Conservation (phyloP, 306 rosid genomes). For the Dicorynia guianensis region DNA sequence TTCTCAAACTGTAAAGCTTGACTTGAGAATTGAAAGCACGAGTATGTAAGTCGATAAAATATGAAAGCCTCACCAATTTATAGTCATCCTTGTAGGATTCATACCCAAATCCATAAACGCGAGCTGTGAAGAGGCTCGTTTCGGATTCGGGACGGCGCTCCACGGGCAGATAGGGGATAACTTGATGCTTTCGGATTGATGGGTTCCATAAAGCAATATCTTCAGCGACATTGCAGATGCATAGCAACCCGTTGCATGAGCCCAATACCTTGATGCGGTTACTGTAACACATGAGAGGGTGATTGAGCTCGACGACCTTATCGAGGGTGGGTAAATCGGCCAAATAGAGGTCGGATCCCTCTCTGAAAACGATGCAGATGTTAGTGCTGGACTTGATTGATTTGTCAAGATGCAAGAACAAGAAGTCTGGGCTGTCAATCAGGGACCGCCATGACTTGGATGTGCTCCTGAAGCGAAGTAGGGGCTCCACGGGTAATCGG, state of each 20-base stretch:
- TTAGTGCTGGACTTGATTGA: constrained; percentile 37
- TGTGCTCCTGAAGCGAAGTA: constrained; percentile 53
- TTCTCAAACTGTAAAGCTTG: constrained; percentile 52
- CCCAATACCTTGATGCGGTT: constrained; percentile 69
- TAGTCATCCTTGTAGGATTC: constrained; percentile 51
- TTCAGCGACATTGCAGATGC: constrained; percentile 76
- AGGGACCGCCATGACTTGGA: constrained; percentile 53
- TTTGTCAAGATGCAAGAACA: constrained; percentile 47
- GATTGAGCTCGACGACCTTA: constrained; percentile 49
- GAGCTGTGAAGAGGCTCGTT: constrained; percentile 37
- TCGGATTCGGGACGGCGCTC: constrained; percentile 43
- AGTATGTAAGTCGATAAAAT: constrained; percentile 47
- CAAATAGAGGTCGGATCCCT: constrained; percentile 49
- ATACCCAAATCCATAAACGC: constrained; percentile 74
- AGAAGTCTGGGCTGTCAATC: constrained; percentile 60
- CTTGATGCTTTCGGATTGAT: constrained; percentile 42
- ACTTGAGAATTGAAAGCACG: constrained; percentile 54
- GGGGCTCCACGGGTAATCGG: constrained; percentile 40
- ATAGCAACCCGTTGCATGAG: constrained; percentile 68
- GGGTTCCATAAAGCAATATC: constrained; percentile 91
- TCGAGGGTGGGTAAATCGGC: constrained; percentile 40
- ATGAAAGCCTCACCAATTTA: constrained; percentile 69
- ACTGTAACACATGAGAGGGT: constrained; percentile 89
- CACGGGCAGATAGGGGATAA: constrained; percentile 53
- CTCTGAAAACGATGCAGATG: constrained; percentile 49